Base-by-base conservation (phyloP, 2,329 filamentous ascomycete species). In the Aspergillus pseudoterreus region DNA sequence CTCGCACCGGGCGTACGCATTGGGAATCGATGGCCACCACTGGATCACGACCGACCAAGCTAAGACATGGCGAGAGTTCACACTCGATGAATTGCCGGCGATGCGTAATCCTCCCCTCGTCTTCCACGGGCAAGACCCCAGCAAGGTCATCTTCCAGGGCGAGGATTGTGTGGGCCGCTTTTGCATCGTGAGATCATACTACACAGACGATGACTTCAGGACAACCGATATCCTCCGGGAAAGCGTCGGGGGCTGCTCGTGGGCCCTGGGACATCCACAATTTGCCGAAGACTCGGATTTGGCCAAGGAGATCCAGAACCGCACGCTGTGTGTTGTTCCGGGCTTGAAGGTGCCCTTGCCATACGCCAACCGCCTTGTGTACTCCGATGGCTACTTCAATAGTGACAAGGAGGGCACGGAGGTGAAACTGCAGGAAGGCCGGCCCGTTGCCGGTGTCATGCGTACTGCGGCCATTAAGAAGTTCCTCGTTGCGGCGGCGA, bases 201-300 rank as follows among this genome's bases (percentile, higher is more conserved):
- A 96, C 69, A 97, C 94, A 2, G 85, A 80, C 12, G 87, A 97
- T 70, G 90, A 90, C 58, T 99, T 99, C 75, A 79, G 86, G 57
- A 81, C 80, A 4, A 72, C 83, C 47, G 80, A 87, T 58, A 71
- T 78, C 5, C 78, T 96, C 53, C 81, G 87, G 47, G 77, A 81
- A 39, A 81, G 85, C 59, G 88, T 88, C 2, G 78, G 83, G 45
- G 86, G 87, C 55, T 99, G 94, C 70, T 83, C 86, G 69, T 99
- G 92, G 90, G 92, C 94, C 47, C 90, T 90, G 65, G 83, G 84
- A 12, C 84, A 88, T 11, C 79, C 82, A 4, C 72, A 84, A 39
- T 96, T 99, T 52, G 73, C 64, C 4, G 58, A 65, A 43, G 66
- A 68, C 19, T 43, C 68, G 68, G 86, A 86, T 54, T 73, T 85